phyloP scores from a whole-genome alignment of 1,284 basidiomycete species.

The Tremellales sp. region DNA sequence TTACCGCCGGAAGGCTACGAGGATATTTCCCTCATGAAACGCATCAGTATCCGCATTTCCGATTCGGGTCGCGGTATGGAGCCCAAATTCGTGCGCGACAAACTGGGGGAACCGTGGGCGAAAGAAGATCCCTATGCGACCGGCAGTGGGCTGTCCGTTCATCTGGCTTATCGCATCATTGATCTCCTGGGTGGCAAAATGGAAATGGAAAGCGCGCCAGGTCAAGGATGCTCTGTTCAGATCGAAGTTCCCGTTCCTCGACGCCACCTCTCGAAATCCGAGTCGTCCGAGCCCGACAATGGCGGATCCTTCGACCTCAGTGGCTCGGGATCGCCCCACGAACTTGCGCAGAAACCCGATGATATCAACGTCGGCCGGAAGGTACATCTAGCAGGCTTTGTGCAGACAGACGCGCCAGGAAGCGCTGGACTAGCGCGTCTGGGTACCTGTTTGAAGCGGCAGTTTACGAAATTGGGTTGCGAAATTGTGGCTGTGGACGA shows the following conservation, averaged over 20 bases:
- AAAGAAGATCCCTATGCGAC: conserved; percentile 43
- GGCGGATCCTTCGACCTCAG: conserved; percentile 7
- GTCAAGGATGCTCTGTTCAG: conserved; percentile 36
- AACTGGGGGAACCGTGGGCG: conserved; percentile 37
- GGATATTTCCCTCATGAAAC: conserved; percentile 25
- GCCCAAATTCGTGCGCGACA: conserved; percentile 31
- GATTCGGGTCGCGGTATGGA: conserved; percentile 34
- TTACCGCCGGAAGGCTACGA: conserved; percentile 39
- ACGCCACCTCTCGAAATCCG: conserved; percentile 14
- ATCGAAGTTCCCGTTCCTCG: conserved; percentile 40
- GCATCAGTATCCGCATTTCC: conserved; percentile 34
- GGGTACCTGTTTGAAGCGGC: conserved; percentile 24
- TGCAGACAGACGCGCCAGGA: conserved; percentile 5
- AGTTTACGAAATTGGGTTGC: conserved; percentile 31
- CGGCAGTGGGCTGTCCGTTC: conserved; percentile 41
- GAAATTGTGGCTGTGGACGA: conserved; percentile 24
- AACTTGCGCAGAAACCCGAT: conserved; percentile 17
- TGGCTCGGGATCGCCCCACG: conserved; percentile 5
- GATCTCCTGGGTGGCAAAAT: conserved; percentile 45
- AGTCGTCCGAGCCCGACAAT: conserved; percentile 7
- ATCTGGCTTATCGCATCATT: conserved; percentile 44
- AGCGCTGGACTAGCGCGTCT: conserved; percentile 14
- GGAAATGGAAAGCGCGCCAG: conserved; percentile 40
- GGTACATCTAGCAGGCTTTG: conserved; percentile 34
- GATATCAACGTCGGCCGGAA: conserved; percentile 18